Conservation (phyloP, 2,329 filamentous ascomycete genomes). For the Venturia asperata region DNA sequence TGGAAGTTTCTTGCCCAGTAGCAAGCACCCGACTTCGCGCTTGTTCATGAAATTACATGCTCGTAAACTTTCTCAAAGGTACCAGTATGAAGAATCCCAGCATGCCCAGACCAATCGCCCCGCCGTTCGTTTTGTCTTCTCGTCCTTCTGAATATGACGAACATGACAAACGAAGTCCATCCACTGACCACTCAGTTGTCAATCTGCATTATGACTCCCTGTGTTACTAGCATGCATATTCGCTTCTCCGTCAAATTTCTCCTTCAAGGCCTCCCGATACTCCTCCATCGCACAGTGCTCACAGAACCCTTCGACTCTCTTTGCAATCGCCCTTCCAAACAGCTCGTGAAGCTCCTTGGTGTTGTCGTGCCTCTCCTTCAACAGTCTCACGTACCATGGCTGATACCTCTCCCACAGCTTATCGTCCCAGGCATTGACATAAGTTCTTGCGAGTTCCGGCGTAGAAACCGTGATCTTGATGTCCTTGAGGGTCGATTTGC, state of each 20-base stretch:
- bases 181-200: background rate
- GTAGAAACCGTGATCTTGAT: background rate
- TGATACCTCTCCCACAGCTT: background rate
- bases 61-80: too few relatives aligned
- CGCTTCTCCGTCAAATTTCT: constrained; percentile 2
- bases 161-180: background rate
- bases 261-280: background rate
- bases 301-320: background rate
- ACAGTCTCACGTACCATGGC: background rate
- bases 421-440: background rate
- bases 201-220: background rate
- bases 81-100: too few relatives aligned
- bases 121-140: too few relatives aligned
- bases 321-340: constrained; percentile 3
- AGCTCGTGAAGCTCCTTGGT: background rate
- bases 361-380: background rate
- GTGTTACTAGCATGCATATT: constrained; percentile 5
- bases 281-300: constrained; percentile 1
- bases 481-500: background rate
- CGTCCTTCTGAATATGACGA: background rate
- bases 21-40: too few relatives aligned
- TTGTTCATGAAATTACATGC: too few relatives aligned
- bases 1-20: too few relatives aligned
- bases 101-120: too few relatives aligned
- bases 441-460: background rate